Percentiles rank a stretch among this genome's conserved stretches.
Evolutionary conservation across 441 rosid species (phyloP).

Genomic region (Adansonia gregorii): DNA sequence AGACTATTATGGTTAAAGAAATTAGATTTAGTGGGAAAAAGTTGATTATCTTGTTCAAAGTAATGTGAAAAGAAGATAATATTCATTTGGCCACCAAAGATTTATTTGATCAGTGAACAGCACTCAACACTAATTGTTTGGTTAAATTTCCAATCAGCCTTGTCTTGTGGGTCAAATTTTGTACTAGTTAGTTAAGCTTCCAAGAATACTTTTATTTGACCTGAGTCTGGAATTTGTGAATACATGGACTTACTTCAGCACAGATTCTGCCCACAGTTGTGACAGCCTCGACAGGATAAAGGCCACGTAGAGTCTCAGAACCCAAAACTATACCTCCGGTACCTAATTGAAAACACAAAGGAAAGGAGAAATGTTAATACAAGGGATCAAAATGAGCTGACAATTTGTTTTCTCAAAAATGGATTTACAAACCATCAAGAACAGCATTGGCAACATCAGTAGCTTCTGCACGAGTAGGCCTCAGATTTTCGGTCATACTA

Average conservation of each 20-base stretch:
- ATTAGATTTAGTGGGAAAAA: too few species aligned
- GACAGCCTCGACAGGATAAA: constrained; percentile 90
- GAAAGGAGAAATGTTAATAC: too few species aligned
- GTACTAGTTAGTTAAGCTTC: neutral
- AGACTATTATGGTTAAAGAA: too few species aligned
- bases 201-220: neutral
- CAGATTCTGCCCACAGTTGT: constrained; percentile 89
- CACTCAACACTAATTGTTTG: neutral
- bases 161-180: too few species aligned
- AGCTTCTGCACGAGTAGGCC: constrained; percentile 99
- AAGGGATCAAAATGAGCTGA: too few species aligned
- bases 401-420: too few species aligned
- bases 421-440: neutral
- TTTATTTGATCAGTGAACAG: neutral
- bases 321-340: too few species aligned
- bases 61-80: neutral
- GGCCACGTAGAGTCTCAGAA: constrained; percentile 49
- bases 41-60: too few species aligned
- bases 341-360: too few species aligned
- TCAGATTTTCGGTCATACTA: constrained; percentile 94
- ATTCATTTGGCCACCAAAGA: neutral
- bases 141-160: neutral
- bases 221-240: neutral
- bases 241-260: constrained; percentile 62
- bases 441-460: constrained; percentile 32